Base-by-base conservation (phyloP, 108 stramenopile species). In the Schizochytrium sp. region DNA sequence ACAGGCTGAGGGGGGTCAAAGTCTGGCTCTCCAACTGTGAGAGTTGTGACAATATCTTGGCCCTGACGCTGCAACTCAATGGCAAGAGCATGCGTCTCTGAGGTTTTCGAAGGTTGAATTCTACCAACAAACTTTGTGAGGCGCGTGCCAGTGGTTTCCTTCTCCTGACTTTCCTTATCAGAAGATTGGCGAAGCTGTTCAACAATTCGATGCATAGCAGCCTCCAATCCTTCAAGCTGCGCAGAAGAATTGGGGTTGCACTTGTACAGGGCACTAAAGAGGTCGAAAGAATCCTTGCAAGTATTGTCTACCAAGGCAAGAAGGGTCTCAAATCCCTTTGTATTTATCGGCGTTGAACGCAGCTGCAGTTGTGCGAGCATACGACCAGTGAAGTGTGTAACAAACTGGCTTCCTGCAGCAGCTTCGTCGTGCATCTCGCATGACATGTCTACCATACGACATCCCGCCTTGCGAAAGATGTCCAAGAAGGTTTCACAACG, bases 1-100 rank as follows among this genome's bases (percentile, higher is more conserved):
- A 97, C 96, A n/a, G 92, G 93, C 88, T 89, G 61, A 3, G 97
- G 98, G 19, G 98, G 98, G 4, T 92, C 88, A 91, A 97, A 99
- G 91, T 99, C 97, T 2, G 98, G 98, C 92, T 99, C 98, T 61
- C 98, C 98, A 12, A 99, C 97, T 92, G 97, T 98, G 47, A 99
- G 90, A 3, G 96, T 96, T n/a, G 96, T 96, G 55, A 98, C 96
- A 17, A 93, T 91, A 41, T 53, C 55, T 69, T 92, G 73, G 38
- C 93, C 93, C 83, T 89, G 42, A 8, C 88, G 90, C 89, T 93
- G 89, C 91, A 93, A 89, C 58, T 92, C 92, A 57, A 93, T 91
- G 2, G 92, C 93, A 50, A 92, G 44, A 4, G 92, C 91, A 61
- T 92, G 90, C 28, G 92, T 92, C 89, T 92, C 91, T 13, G 88